Evolutionary conservation across 2,329 filamentous ascomycete species (phyloP), one percentile per base, ranked within the genome.

Genomic region (Fusarium sp.): DNA sequence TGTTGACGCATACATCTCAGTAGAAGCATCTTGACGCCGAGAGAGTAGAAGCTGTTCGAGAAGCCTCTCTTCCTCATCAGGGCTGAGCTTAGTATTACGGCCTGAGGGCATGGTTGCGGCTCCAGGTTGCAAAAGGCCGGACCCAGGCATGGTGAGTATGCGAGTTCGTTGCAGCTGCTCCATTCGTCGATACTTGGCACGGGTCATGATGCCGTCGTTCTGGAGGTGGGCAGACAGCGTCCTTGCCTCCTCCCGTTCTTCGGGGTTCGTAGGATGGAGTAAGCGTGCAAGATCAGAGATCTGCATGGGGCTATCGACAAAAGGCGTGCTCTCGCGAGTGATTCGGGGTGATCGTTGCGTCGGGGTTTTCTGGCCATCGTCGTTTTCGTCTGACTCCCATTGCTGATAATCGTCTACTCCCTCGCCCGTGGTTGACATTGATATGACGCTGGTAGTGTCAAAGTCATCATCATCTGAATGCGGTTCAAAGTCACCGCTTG

Each of bases 361-460:
- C 0, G 94, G 94, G 16, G 94, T 97, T 62, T 89, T 87, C 69
- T 88, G 86, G 7, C 87, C 87, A 40, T 86, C 85, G 39, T 80
- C 79, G n/a, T 71, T 44, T 39, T 86, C 82, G 0, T 75, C 73
- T 4, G 84, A 86, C 31, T 86, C 85, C 82, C 81, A 84, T 87
- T 79, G 81, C 36, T 78, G 75, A 15, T 87, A 85, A 30, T 84
- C 81, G 12, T 84, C 83, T 12, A 85, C 80, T 77, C 53, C 74
- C 72, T 79, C 80, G 36, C 83, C 82, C 2, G 80, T 82, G 8
- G 85, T 86, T 0, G 78, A 76, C 55, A 76, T 65, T 4, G 94
- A 94, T n/a, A 96, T 82, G 37, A 97, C 85, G 75, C 95, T 98
- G 1, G 94, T 97, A 9, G 88, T 88, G 76, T 97, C 94, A 76